Conservation (phyloP, 2,329 filamentous ascomycete genomes). For the Beauveria australis region DNA sequence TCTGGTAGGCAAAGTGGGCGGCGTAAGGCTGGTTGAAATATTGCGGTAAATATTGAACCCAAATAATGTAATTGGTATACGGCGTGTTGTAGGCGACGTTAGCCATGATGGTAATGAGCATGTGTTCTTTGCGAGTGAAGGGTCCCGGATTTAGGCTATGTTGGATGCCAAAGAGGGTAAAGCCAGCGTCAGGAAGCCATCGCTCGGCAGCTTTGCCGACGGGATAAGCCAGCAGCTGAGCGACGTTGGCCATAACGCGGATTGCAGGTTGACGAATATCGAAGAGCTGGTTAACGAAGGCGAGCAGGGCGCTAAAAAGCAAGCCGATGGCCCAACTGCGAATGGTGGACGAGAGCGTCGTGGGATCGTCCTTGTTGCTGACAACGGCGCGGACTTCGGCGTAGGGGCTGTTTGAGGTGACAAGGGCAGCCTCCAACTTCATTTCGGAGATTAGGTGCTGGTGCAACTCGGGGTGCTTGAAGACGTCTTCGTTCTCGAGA, state of each 20-base stretch:
- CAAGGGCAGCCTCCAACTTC: slow-evolving; percentile 46
- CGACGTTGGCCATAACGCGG: slow-evolving; percentile 45
- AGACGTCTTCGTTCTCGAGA: slow-evolving; percentile 32
- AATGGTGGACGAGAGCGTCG: slow-evolving; percentile 43
- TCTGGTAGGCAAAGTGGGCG: slow-evolving; percentile 43
- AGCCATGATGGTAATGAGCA: slow-evolving; percentile 54
- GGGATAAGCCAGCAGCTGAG: slow-evolving; percentile 49
- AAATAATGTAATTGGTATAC: slow-evolving; percentile 48
- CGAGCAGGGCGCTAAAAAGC: slow-evolving; percentile 39
- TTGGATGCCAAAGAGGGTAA: slow-evolving; percentile 37
- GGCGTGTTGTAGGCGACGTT: slow-evolving; percentile 47
- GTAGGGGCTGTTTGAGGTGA: slow-evolving; percentile 49
- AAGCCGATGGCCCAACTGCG: slow-evolving; percentile 46
- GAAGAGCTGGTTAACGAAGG: slow-evolving; percentile 50
- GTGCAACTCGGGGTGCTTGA: slow-evolving; percentile 37
- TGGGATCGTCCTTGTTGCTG: slow-evolving; percentile 45
- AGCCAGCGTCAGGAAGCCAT: slow-evolving; percentile 40
- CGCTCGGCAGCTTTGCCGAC: slow-evolving; percentile 43
- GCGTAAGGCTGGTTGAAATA: slow-evolving; percentile 49
- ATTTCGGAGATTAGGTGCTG: slow-evolving; percentile 42
- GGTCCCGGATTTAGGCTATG: slow-evolving; percentile 47
- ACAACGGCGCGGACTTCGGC: slow-evolving; percentile 49
- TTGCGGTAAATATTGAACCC: slow-evolving; percentile 42
- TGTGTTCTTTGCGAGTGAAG: slow-evolving; percentile 54
- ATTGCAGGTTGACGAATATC: slow-evolving; percentile 49